phyloP scores from a whole-genome alignment of 352 stramenopile genomes.

The Globisporangium irregulare region DNA sequence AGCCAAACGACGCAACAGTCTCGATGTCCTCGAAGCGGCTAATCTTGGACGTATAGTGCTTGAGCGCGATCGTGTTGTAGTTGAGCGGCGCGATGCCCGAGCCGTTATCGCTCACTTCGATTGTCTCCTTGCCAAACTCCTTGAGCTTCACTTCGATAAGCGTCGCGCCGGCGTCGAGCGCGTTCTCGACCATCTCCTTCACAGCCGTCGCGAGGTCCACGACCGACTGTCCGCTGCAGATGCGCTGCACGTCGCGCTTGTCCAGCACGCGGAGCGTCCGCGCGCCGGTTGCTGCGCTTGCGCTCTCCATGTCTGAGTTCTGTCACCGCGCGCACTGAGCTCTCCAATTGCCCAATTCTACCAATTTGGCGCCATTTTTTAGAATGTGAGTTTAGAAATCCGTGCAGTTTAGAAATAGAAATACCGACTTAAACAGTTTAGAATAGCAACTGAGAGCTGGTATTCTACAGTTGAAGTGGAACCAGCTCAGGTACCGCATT shows the following conservation, averaged over 20 bases:
- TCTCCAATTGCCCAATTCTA: not conserved
- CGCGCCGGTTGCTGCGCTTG: not conserved
- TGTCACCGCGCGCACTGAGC: not conserved
- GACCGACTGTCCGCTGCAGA: conserved; percentile 93
- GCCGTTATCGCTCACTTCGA: conserved; percentile 97
- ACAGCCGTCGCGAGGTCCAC: conserved; percentile 93
- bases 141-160: conserved; percentile 89
- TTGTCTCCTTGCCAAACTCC: conserved; percentile 88
- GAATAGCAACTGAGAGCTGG: too few relatives aligned
- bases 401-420: too few relatives aligned
- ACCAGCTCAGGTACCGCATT: too few relatives aligned
- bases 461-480: too few relatives aligned
- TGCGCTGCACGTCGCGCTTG: conserved; percentile 54
- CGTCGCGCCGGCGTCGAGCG: conserved; percentile 64
- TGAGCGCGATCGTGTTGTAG: conserved; percentile 77
- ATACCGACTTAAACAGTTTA: too few relatives aligned
- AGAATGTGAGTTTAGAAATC: too few relatives aligned
- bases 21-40: conserved; percentile 93
- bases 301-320: conserved; percentile 1
- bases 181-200: conserved; percentile 98
- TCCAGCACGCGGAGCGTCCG: conserved; percentile 37
- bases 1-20: conserved; percentile 87
- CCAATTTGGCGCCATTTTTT: too few relatives aligned
- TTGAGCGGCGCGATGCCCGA: conserved; percentile 79
- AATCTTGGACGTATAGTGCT: conserved; percentile 97